Base-by-base conservation (phyloP, 164 flowering plant species). In the Liquidambar formosana region DNA sequence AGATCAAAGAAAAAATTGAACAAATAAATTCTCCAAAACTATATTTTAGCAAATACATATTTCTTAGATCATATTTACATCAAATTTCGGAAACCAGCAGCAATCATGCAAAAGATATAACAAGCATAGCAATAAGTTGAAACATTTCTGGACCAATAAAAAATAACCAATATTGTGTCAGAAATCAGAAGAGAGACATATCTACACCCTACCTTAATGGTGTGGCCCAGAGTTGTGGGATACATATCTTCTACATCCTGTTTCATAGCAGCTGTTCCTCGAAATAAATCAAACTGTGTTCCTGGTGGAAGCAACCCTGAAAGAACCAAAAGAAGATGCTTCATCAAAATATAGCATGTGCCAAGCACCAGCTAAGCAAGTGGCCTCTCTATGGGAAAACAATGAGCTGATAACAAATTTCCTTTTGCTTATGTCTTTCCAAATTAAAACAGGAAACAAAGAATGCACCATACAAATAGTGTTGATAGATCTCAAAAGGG, bases 251-350 rank as follows among this genome's bases (percentile, higher is more conserved):
- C 99, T 54, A 90, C 94, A 74, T 96, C 99, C 75, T 96, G 98
- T 80, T 91, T 96, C 99, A 96, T 92, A 63, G 98, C 98, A 82
- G 99, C 98, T 47, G 99, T 96, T 75, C 98, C 98, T 68, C 98
- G 80, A 76, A 96, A 96, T 65, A 96, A 75, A 72, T 96, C 99
- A 83, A 96, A 96, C 78, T 96, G 99, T 21, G 98, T 89, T 70
- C 99, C 99, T 8, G 97, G 97, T 57, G 99, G 99, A 65, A 96
- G 91, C 71, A 96, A 75, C 63, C 99, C 99, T 96, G 85, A 73
- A 67, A 77, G 15, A 75, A 28, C 60, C 71, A 69, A 61, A 56
- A 10, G 41, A 66, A 19, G 63, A 67, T 28, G 28, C 41, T 10
- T 67, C 43, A 48, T 13, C 26, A 71, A 38, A 22, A 45, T 6